These are phyloP conservation scores for Dujonia santamariae DNA, from an alignment of 1,139 yeast genomes.

Conservation along the genomic window DNA sequence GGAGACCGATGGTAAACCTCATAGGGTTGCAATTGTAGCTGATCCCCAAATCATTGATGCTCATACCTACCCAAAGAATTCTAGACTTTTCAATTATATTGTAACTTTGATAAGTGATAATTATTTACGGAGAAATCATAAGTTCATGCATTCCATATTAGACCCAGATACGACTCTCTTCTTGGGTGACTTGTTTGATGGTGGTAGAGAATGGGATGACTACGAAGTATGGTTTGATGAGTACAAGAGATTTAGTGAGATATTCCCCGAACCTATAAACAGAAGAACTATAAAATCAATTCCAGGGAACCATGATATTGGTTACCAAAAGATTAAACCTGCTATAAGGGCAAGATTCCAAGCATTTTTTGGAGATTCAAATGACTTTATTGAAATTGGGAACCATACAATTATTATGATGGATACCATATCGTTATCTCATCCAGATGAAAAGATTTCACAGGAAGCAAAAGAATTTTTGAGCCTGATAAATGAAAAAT, in stretches of 20 bases:
- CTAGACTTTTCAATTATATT: constrained; percentile 40
- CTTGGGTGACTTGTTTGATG: constrained; percentile 91
- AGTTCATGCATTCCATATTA: constrained; percentile 51
- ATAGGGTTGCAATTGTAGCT: constrained; percentile 71
- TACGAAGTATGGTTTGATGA: constrained; percentile 67
- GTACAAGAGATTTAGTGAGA: constrained; percentile 57
- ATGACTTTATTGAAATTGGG: constrained; percentile 54
- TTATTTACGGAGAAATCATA: constrained; percentile 77
- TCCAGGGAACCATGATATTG: constrained; percentile 97
- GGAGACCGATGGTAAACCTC: constrained; percentile 38
- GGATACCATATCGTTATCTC: constrained; percentile 78
- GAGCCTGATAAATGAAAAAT: constrained; percentile 15
- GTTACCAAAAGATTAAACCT: constrained; percentile 69
- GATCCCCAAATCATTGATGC: constrained; percentile 92
- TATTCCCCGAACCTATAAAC: constrained; percentile 54
- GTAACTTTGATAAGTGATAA: constrained; percentile 61
- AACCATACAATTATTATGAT: constrained; percentile 75
- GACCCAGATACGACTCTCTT: constrained; percentile 78
- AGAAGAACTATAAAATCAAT: constrained; percentile 54
- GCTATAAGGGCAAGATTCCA: constrained; percentile 59
- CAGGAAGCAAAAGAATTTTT: constrained; percentile 26
- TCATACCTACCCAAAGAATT: constrained; percentile 63
- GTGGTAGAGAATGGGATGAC: constrained; percentile 81
- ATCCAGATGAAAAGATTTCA: constrained; percentile 24
- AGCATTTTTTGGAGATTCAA: constrained; percentile 69